Evolutionary conservation across 2,329 filamentous ascomycete genomes (phyloP).

Genomic region (Colletotrichum higginsianum): DNA sequence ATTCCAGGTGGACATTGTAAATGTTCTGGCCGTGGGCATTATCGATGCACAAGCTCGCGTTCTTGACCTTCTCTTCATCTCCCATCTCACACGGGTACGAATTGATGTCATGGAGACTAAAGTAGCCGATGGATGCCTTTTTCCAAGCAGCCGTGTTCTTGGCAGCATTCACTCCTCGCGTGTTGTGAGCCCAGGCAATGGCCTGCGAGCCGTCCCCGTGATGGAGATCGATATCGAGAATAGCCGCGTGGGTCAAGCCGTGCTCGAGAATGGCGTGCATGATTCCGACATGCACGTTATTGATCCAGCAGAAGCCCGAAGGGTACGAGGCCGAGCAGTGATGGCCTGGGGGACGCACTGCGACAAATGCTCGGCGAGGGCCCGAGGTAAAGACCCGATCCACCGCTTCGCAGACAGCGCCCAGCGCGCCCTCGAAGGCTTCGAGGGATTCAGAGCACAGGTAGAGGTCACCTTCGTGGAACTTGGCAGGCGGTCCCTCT

Average conservation of each 20-base stretch:
- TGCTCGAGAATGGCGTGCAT: conserved; percentile 89
- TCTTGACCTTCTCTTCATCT: conserved; percentile 93
- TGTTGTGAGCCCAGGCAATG: conserved; percentile 93
- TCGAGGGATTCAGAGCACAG: conserved; percentile 87
- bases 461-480: conserved; percentile 94
- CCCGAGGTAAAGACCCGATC: conserved; percentile 82
- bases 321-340: conserved; percentile 93
- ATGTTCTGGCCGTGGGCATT: conserved; percentile 94
- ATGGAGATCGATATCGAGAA: conserved; percentile 92
- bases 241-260: conserved; percentile 92
- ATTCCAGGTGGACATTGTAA: conserved; percentile 95
- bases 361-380: conserved; percentile 88
- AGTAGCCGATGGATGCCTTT: conserved; percentile 93
- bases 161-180: conserved; percentile 72
- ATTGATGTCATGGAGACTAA: conserved; percentile 98
- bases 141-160: conserved; percentile 84
- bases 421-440: conserved; percentile 91
- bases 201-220: conserved; percentile 96
- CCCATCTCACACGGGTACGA: conserved; percentile 96
- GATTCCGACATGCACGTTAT: conserved; percentile 98
- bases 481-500: conserved; percentile 63
- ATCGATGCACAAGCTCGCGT: conserved; percentile 94
- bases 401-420: conserved; percentile 93
- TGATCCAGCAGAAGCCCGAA: conserved; percentile 98
- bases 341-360: conserved; percentile 92